A percentile compares a stretch with the other conserved stretches of the same genome.
phyloP scores from a whole-genome alignment of 106 monocot genomes.

The Apostasia ramifera region DNA sequence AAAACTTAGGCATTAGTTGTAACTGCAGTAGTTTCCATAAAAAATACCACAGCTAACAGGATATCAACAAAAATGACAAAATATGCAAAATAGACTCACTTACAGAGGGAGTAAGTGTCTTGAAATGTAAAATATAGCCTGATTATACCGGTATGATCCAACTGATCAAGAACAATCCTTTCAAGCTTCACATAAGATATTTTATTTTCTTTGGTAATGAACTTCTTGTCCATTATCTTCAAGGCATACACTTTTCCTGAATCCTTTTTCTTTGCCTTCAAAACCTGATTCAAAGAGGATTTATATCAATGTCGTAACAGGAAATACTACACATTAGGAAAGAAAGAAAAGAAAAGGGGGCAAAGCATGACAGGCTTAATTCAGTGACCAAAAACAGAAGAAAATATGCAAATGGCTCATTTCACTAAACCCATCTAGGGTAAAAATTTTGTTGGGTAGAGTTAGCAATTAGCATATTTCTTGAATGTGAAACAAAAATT shows the following conservation, averaged over 20 bases:
- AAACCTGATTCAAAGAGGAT: slow-evolving; percentile 44
- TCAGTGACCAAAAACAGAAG: slow-evolving; percentile 1
- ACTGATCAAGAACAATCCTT: slow-evolving; percentile 92
- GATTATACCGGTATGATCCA: slow-evolving; percentile 94
- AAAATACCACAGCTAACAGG: not conserved
- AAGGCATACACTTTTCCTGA: slow-evolving; percentile 84
- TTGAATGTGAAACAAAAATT: too few species aligned
- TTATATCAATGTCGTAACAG: not conserved
- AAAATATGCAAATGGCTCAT: not conserved
- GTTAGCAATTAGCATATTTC: too few species aligned
- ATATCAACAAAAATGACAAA: not conserved
- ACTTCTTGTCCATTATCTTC: slow-evolving; percentile 99
- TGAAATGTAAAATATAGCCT: slow-evolving; percentile 93
- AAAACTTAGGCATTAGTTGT: not conserved
- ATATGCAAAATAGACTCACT: slow-evolving; percentile 22
- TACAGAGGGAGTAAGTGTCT: slow-evolving; percentile 88
- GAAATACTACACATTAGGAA: not conserved
- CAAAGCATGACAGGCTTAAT: not conserved
- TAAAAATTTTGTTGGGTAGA: too few species aligned
- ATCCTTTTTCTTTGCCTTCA: slow-evolving; percentile 92
- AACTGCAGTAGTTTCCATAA: not conserved
- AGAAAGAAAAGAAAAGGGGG: not conserved
- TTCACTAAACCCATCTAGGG: too few species aligned
- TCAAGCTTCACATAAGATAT: slow-evolving; percentile 88
- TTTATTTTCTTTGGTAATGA: slow-evolving; percentile 99